A percentile compares a stretch with the other conserved stretches of the same genome.
Evolutionary conservation across 176 grass and related monocot species (phyloP).

Genomic region (Musa troglodytarum): DNA sequence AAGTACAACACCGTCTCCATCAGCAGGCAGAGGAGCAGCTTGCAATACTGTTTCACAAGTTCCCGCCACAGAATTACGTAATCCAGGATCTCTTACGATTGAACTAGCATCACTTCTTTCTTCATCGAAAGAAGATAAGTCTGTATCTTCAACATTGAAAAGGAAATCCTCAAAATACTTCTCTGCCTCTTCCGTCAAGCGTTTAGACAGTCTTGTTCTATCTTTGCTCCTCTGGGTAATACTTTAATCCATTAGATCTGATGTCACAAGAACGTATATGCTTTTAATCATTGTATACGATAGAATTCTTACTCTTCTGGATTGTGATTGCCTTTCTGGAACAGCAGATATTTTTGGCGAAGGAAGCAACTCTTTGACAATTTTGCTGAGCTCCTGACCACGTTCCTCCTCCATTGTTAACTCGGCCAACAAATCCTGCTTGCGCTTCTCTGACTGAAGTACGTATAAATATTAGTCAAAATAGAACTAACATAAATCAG

Average conservation of each 20-base stretch:
- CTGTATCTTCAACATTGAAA: slow-evolving; percentile 91
- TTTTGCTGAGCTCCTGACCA: slow-evolving; percentile 84
- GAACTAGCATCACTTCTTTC: slow-evolving; percentile 86
- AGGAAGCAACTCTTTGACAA: slow-evolving; percentile 86
- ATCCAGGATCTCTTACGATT: slow-evolving; percentile 29
- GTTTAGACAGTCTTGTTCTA: slow-evolving; percentile 57
- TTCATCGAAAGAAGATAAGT: slow-evolving; percentile 91
- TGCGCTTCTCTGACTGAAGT: slow-evolving; percentile 79
- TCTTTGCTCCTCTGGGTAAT: slow-evolving; percentile 86
- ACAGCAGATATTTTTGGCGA: slow-evolving; percentile 40
- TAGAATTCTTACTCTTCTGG: slow-evolving; percentile 51
- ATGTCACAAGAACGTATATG: neutral
- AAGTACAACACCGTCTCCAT: slow-evolving; percentile 75
- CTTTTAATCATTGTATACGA: neutral
- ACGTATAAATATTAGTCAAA: neutral
- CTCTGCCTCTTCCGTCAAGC: slow-evolving; percentile 75
- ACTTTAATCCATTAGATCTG: slow-evolving; percentile 2
- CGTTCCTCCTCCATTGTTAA: slow-evolving; percentile 78
- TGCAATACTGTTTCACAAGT: slow-evolving; percentile 30
- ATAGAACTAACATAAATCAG: slow-evolving; percentile 7
- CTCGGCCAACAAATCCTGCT: slow-evolving; percentile 77
- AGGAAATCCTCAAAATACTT: slow-evolving; percentile 95
- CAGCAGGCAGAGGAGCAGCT: slow-evolving; percentile 28
- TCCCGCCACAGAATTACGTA: slow-evolving; percentile 24
- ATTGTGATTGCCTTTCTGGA: slow-evolving; percentile 36